Conservation (phyloP, 1,139 yeast genomes). For the Sugiyamaella neomexicana region DNA sequence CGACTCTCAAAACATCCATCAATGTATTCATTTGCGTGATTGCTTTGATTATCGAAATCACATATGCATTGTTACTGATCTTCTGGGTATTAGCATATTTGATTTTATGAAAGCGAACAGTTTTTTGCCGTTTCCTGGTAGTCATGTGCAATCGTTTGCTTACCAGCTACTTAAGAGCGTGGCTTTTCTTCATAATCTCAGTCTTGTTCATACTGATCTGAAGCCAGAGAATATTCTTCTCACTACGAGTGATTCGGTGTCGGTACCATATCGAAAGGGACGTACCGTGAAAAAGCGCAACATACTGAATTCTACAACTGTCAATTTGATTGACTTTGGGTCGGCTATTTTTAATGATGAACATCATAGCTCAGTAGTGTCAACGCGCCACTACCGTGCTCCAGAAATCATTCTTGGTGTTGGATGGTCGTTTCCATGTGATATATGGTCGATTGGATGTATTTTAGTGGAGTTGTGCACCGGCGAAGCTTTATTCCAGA, state of each 20-base stretch:
- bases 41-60: slow-evolving; percentile 94
- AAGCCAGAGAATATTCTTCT: slow-evolving; percentile 92
- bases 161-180: slow-evolving; percentile 84
- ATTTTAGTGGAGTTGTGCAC: slow-evolving; percentile 86
- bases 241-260: slow-evolving; percentile 38
- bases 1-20: slow-evolving; percentile 60
- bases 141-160: slow-evolving; percentile 85
- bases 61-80: slow-evolving; percentile 89
- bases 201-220: slow-evolving; percentile 88
- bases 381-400: slow-evolving; percentile 92
- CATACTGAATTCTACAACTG: slow-evolving; percentile 72
- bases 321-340: slow-evolving; percentile 93
- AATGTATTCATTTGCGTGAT: slow-evolving; percentile 71
- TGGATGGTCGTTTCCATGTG: slow-evolving; percentile 95
- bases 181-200: slow-evolving; percentile 84
- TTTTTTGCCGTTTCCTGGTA: slow-evolving; percentile 72
- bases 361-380: slow-evolving; percentile 87
- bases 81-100: slow-evolving; percentile 79
- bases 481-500: slow-evolving; percentile 94
- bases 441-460: slow-evolving; percentile 96
- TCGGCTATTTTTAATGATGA: slow-evolving; percentile 93
- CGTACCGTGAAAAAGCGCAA: slow-evolving; percentile 36
- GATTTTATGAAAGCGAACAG: slow-evolving; percentile 76
- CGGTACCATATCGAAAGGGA: slow-evolving; percentile 33
- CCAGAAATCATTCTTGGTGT: slow-evolving; percentile 92